Conservation (phyloP, 106 monocot genomes). For the Posidonia australis region DNA sequence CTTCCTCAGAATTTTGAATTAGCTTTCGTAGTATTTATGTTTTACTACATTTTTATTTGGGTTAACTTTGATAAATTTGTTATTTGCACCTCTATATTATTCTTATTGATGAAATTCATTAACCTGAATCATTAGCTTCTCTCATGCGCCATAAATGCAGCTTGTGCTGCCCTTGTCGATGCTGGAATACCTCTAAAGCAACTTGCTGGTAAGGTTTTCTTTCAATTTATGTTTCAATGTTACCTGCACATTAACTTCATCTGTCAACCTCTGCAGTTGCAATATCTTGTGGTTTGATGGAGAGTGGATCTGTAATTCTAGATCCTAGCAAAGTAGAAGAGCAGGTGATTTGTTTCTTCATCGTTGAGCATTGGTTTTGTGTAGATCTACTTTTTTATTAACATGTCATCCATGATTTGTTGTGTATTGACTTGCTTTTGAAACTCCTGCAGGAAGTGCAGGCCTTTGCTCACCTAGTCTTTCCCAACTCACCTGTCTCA, state of each 20-base stretch:
- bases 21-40: too few relatives aligned
- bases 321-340: constrained; percentile 73
- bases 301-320: constrained; percentile 47
- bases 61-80: background rate
- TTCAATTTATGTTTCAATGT: background rate
- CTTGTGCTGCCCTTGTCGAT: constrained; percentile 89
- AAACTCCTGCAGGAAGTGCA: constrained; percentile 44
- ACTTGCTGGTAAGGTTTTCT: constrained; percentile 56
- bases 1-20: too few relatives aligned
- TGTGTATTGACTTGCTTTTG: background rate
- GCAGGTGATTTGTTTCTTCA: constrained; percentile 35
- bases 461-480: constrained; percentile 65
- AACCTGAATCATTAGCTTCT: constrained; percentile 55
- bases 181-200: constrained; percentile 88
- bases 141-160: constrained; percentile 97
- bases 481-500: constrained; percentile 57
- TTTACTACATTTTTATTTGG: too few relatives aligned
- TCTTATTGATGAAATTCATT: constrained; percentile 29
- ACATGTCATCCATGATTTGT: background rate
- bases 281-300: constrained; percentile 62
- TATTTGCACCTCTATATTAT: background rate
- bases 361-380: background rate
- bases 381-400: background rate
- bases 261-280: constrained; percentile 47
- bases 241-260: constrained; percentile 2